Conservation (phyloP, 2,329 filamentous ascomycete species). For the Exophiala aquamarina region DNA sequence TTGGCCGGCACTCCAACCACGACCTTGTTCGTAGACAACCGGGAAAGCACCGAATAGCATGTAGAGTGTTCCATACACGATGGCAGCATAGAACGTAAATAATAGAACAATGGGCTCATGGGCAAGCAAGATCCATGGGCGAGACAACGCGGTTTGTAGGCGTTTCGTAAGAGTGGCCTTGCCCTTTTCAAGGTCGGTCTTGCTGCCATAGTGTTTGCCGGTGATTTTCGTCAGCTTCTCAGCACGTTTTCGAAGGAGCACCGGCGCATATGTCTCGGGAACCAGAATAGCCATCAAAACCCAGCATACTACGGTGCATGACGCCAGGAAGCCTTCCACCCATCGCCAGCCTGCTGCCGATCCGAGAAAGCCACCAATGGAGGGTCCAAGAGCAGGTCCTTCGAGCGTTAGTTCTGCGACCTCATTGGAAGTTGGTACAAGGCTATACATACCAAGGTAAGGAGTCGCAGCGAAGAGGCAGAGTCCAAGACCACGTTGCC, state of each 20-base stretch:
- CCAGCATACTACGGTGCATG: constrained; percentile 61
- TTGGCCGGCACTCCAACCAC: constrained; percentile 49
- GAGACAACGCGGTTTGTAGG: constrained; percentile 49
- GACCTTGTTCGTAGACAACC: constrained; percentile 47
- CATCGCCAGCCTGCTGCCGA: constrained; percentile 67
- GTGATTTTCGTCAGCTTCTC: constrained; percentile 50
- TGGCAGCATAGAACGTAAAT: constrained; percentile 47
- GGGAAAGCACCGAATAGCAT: constrained; percentile 55
- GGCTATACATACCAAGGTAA: constrained; percentile 32
- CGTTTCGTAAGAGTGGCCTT: constrained; percentile 39
- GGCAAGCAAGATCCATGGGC: constrained; percentile 51
- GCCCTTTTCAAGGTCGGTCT: constrained; percentile 48
- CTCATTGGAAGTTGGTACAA: too few species aligned
- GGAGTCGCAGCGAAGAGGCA: constrained; percentile 56
- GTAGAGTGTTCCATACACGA: constrained; percentile 54
- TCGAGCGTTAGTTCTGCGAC: constrained; percentile 3
- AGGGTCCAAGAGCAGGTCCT: constrained; percentile 50
- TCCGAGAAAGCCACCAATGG: constrained; percentile 60
- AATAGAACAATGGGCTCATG: constrained; percentile 53
- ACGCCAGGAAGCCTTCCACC: constrained; percentile 52
- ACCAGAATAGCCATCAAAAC: constrained; percentile 51
- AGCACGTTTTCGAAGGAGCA: constrained; percentile 51
- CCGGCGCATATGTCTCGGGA: constrained; percentile 60
- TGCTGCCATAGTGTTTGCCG: constrained; percentile 57
- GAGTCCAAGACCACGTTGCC: constrained; percentile 64